phyloP scores from a whole-genome alignment of 148 eudicot genomes.

The Chenopodium berlandieri region DNA sequence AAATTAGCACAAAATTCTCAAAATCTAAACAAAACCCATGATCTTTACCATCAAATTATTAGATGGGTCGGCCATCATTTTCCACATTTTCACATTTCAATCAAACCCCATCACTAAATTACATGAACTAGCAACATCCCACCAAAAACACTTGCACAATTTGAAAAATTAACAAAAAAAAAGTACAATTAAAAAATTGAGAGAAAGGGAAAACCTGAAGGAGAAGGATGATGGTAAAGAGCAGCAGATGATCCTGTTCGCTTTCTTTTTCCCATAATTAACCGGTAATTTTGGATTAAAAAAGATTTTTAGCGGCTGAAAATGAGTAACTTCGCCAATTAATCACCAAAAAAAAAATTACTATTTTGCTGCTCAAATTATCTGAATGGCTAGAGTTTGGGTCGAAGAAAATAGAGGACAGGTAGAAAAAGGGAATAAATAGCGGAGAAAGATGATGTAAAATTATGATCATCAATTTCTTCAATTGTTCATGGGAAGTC shows the following conservation, averaged over 20 bases:
- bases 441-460: constrained; percentile 7
- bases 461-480: background rate
- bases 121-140: background rate
- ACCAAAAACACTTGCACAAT: background rate
- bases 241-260: constrained; percentile 6
- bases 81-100: constrained; percentile 20
- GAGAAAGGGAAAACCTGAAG: constrained; percentile 26
- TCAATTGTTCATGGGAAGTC: background rate
- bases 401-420: background rate
- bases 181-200: background rate
- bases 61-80: background rate
- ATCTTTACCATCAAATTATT: constrained; percentile 10
- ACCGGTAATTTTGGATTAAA: background rate
- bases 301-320: background rate
- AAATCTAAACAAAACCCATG: constrained; percentile 17
- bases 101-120: constrained; percentile 14
- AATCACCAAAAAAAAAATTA: background rate
- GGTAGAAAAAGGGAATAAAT: background rate
- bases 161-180: background rate
- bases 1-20: background rate
- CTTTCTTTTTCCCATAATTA: constrained; percentile 33
- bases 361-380: background rate
- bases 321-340: background rate
- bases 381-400: background rate
- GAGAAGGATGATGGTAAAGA: constrained; percentile 14